Percentiles rank a stretch among this genome's conserved stretches.
Conservation (phyloP, 169 alveolate species). For the Eimeria necatrix region DNA sequence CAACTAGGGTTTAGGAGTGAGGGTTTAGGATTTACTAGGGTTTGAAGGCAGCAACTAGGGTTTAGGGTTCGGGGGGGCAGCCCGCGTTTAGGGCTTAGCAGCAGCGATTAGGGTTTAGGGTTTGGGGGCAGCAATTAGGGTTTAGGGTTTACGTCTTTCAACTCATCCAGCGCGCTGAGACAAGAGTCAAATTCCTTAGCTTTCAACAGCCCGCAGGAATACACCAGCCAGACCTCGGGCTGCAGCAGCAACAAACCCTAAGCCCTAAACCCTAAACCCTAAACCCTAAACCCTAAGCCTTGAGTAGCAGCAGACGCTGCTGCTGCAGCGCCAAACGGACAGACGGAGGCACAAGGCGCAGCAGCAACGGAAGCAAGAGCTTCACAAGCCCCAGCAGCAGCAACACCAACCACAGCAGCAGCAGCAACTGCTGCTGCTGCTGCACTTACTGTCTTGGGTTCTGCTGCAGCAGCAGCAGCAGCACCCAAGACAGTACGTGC, state of each 20-base stretch:
- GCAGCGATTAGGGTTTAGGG: background rate
- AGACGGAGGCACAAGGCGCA: background rate
- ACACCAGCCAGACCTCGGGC: conserved; percentile 67
- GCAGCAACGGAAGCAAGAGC: background rate
- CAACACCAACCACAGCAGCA: background rate
- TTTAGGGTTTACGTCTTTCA: conserved; percentile 38
- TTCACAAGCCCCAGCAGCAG: background rate
- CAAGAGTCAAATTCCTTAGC: conserved; percentile 2
- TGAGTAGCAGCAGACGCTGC: background rate
- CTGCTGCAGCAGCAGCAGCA: too few species aligned
- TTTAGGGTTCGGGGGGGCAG: too few species aligned
- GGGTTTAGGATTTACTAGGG: too few species aligned
- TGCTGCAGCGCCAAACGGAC: background rate
- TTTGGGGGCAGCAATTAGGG: too few species aligned
- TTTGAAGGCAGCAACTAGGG: too few species aligned
- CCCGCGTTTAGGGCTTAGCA: too few species aligned
- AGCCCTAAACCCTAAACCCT: conserved; percentile 63
- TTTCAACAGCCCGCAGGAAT: conserved; percentile 44
- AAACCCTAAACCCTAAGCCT: conserved; percentile 32
- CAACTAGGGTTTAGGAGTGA: background rate
- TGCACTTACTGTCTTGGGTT: too few species aligned
- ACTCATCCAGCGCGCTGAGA: conserved; percentile 3
- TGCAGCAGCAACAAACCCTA: conserved; percentile 26
- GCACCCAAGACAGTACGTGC: too few species aligned
- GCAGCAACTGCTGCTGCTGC: too few species aligned